phyloP scores from a whole-genome alignment of 108 stramenopile species.

The Cyclotella choctawhatcheeana region DNA sequence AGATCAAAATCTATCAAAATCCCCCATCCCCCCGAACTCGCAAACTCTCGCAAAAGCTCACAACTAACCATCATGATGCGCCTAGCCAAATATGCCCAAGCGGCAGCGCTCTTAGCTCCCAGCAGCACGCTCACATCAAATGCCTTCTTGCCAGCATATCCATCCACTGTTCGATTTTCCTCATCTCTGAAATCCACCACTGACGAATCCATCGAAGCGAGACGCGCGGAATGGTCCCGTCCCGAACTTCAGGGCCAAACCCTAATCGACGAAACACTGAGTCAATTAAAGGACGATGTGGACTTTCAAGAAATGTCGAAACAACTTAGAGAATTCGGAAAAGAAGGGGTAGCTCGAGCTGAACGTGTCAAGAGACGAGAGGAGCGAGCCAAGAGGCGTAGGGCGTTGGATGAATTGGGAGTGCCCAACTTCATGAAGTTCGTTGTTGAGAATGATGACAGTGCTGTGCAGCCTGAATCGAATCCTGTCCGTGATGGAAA shows the following conservation, averaged over 20 bases:
- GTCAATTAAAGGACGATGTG: constrained; percentile 64
- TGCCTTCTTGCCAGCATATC: constrained; percentile 18
- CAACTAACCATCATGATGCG: constrained; percentile 2
- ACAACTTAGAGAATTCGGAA: constrained; percentile 60
- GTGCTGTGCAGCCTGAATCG: constrained; percentile 3
- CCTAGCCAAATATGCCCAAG: constrained; percentile 12
- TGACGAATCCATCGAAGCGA: constrained; percentile 23
- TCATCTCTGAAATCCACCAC: constrained; percentile 19
- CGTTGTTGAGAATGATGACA: constrained; percentile 45
- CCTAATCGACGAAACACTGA: constrained; percentile 70
- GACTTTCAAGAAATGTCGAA: constrained; percentile 74
- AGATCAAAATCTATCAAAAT: not conserved
- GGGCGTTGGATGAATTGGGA: constrained; percentile 86
- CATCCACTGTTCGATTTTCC: not conserved
- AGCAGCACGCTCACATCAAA: constrained; percentile 10
- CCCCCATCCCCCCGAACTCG: too few relatives aligned
- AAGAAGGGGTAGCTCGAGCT: constrained; percentile 72
- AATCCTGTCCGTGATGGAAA: constrained; percentile 25
- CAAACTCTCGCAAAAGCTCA: too few relatives aligned
- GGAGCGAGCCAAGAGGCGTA: constrained; percentile 84
- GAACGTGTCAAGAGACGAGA: constrained; percentile 85
- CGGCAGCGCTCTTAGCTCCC: constrained; percentile 37
- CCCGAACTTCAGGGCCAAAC: constrained; percentile 36
- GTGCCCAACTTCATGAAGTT: constrained; percentile 84
- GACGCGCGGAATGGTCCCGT: constrained; percentile 27